phyloP scores from a whole-genome alignment of 169 alveolate species.

The Cryptosporidium muris region DNA sequence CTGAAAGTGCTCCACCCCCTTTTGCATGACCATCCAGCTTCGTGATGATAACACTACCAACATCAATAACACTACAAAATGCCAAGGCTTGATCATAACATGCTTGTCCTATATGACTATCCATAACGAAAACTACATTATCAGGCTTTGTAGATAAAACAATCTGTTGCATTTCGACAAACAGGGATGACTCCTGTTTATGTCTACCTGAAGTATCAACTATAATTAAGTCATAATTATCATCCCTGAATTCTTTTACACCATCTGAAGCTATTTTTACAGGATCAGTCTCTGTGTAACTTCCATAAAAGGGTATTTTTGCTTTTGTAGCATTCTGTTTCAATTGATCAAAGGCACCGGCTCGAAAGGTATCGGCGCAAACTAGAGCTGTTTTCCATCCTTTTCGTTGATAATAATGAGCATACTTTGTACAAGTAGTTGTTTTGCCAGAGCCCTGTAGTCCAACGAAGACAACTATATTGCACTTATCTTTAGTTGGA shows the following conservation, averaged over 20 bases:
- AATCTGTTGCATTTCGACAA: constrained; percentile 98
- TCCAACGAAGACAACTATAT: constrained; percentile 99
- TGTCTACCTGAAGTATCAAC: constrained; percentile 99
- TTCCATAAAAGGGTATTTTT: constrained; percentile 98
- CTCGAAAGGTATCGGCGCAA: constrained; percentile 99
- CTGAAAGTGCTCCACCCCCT: constrained; percentile 99
- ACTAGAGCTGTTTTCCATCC: constrained; percentile 98
- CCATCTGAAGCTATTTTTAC: constrained; percentile 99
- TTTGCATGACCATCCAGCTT: constrained; percentile 99
- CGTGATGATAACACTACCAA: constrained; percentile 98
- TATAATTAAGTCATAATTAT: constrained; percentile 95
- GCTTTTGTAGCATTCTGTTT: constrained; percentile 99
- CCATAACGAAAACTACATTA: constrained; percentile 97
- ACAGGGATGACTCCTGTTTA: constrained; percentile 97
- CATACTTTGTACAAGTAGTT: constrained; percentile 99
- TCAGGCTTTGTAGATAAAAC: constrained; percentile 90
- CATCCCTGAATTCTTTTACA: constrained; percentile 92
- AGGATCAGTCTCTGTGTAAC: constrained; percentile 98
- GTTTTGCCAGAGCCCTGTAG: constrained; percentile 99
- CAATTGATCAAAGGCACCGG: constrained; percentile 99
- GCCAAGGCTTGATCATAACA: constrained; percentile 99
- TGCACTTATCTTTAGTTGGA: constrained; percentile 91
- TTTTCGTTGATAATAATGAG: constrained; percentile 93
- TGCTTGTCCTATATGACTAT: constrained; percentile 98
- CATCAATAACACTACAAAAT: constrained; percentile 93